phyloP scores from a whole-genome alignment of 2,329 filamentous ascomycete genomes.

The Salinomyces thailandicus region DNA sequence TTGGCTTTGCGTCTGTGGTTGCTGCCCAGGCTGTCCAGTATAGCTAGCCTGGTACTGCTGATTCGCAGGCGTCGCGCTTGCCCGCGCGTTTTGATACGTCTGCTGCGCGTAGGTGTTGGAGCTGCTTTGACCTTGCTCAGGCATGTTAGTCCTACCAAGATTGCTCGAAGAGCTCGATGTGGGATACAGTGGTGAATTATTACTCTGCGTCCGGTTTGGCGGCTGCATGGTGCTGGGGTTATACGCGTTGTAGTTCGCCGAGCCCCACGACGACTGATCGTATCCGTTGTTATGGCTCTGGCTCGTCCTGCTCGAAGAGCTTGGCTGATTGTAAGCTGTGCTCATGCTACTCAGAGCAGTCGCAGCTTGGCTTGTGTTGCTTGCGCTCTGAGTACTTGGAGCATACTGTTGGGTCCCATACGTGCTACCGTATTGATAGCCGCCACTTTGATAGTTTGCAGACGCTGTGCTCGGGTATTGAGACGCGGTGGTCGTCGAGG shows the following conservation, averaged over 20 bases:
- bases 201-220: conserved; percentile 13
- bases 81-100: conserved; percentile 14
- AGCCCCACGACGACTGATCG: conserved; percentile 10
- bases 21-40: conserved; percentile 7
- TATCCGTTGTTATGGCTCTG: conserved; percentile 4
- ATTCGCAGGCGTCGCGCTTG: conserved; percentile 9
- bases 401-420: conserved; percentile 12
- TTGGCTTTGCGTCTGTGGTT: conserved; percentile 8
- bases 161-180: conserved; percentile 11
- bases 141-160: conserved; percentile 14
- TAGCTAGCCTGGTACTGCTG: conserved; percentile 11
- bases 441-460: conserved; percentile 3
- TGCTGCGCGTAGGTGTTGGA: conserved; percentile 9
- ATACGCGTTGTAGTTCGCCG: conserved; percentile 6
- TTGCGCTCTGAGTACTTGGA: conserved; percentile 8
- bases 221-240: conserved; percentile 1
- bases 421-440: conserved; percentile 11
- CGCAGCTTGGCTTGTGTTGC: conserved; percentile 11
- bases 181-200: conserved; percentile 17
- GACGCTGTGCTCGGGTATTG: conserved; percentile 4
- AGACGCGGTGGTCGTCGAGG: conserved; percentile 6
- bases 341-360: conserved; percentile 17
- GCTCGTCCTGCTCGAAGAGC: neutral
- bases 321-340: conserved; percentile 12
- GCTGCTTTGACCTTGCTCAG: conserved; percentile 13